These are phyloP conservation scores for Colletotrichum navitas DNA, from an alignment of 2,329 filamentous ascomycete genomes.

Conservation along the genomic window DNA sequence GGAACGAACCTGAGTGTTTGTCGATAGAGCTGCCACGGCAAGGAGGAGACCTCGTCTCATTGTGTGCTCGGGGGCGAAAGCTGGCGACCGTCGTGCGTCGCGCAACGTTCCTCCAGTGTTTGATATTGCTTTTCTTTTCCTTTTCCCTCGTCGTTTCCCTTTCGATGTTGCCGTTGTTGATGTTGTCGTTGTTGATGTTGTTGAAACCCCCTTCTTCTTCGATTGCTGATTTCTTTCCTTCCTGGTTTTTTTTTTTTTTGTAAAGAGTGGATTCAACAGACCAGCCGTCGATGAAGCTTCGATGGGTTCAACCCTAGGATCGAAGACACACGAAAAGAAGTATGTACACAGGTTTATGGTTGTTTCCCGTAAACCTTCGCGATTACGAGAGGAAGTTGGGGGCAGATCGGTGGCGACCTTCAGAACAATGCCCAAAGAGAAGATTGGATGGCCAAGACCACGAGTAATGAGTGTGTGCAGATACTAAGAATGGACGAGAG, in stretches of 20 bases:
- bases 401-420: slow-evolving; percentile 29
- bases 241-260: background rate
- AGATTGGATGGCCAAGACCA: slow-evolving; percentile 39
- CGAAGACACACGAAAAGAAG: slow-evolving; percentile 26
- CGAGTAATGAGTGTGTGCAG: slow-evolving; percentile 40
- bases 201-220: background rate
- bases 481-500: slow-evolving; percentile 30
- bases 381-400: slow-evolving; percentile 20
- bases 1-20: slow-evolving; percentile 43
- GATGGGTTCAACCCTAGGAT: slow-evolving; percentile 47
- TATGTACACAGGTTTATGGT: slow-evolving; percentile 6
- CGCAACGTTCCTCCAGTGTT: slow-evolving; percentile 34
- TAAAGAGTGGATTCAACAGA: slow-evolving; percentile 45
- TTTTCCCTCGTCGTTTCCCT: background rate
- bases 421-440: slow-evolving; percentile 27
- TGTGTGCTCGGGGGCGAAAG: slow-evolving; percentile 37
- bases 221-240: background rate
- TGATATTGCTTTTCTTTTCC: background rate
- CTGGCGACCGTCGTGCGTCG: slow-evolving; percentile 36
- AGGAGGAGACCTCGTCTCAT: slow-evolving; percentile 43
- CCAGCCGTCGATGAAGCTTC: slow-evolving; percentile 47
- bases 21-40: slow-evolving; percentile 42
- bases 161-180: background rate
- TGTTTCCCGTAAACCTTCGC: slow-evolving; percentile 29
- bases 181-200: background rate